Percentiles rank a stretch among this genome's conserved stretches.
Evolutionary conservation across 306 rosid genomes (phyloP).

Genomic region (Alnus rubra): DNA sequence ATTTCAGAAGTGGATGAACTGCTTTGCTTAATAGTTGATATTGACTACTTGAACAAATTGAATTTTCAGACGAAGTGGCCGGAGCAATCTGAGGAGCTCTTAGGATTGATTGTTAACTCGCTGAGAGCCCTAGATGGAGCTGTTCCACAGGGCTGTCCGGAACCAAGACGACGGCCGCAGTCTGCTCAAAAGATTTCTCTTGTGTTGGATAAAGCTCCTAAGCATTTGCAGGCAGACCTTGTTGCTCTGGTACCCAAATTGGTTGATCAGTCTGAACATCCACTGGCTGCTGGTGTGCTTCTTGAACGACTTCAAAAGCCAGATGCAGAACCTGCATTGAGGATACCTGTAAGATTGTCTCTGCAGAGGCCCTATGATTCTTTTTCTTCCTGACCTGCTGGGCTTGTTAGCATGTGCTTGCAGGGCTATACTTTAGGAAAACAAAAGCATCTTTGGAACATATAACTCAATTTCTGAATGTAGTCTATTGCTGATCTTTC

Average conservation of each 20-base stretch:
- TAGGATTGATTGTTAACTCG: constrained; percentile 95
- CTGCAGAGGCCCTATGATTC: constrained; percentile 10
- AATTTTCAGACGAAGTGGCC: constrained; percentile 89
- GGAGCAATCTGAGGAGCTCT: constrained; percentile 97
- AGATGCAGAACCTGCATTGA: constrained; percentile 85
- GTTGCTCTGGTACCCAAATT: constrained; percentile 89
- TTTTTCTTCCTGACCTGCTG: constrained; percentile 25
- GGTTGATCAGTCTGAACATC: constrained; percentile 96
- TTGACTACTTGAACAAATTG: constrained; percentile 31
- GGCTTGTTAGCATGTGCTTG: constrained; percentile 15
- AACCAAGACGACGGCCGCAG: constrained; percentile 95
- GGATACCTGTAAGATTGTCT: constrained; percentile 73
- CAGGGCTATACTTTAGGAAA: background rate
- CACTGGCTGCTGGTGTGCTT: constrained; percentile 90
- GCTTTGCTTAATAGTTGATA: constrained; percentile 30
- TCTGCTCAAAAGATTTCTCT: constrained; percentile 93
- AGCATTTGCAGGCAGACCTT: constrained; percentile 87
- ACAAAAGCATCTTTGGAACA: background rate
- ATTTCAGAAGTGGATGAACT: constrained; percentile 23
- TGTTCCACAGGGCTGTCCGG: constrained; percentile 93
- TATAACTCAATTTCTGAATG: background rate
- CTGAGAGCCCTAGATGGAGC: constrained; percentile 94
- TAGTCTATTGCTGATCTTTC: constrained; percentile 19
- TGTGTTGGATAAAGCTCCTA: constrained; percentile 96
- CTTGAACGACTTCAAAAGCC: constrained; percentile 87